Evolutionary conservation across 1,284 basidiomycete species (phyloP), one percentile per base, ranked within the genome.

Genomic region (Phlebopus sp.): DNA sequence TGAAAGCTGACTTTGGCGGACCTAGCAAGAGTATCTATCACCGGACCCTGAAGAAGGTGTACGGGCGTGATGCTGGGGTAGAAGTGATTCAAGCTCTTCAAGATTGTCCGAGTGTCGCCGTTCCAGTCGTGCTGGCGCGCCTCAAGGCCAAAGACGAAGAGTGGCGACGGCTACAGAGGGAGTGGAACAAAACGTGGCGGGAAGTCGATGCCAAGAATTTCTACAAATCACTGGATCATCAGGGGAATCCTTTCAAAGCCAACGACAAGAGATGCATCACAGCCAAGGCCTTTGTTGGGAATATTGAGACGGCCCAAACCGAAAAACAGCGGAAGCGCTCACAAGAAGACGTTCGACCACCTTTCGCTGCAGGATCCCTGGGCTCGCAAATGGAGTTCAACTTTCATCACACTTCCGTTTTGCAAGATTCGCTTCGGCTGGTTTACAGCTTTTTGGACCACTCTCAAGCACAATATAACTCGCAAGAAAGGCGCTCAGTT

Each of bases 151-250:
- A 97, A 70, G 92, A 97, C 66, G 94, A 98, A 56, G 97, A 99
- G 66, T 99, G 97, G 97, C 87, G 92, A 66, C 79, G 90, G 30
- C 86, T 90, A 19, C 91, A 97, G 69, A 80, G 95, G 44, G 96
- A 98, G 68, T 99, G 94, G 93, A 93, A 90, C 71, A 84, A 90
- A 53, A 94, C 95, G 18, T 99, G 97, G 97, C 80, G 94, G 48
- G 96, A 98, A 68, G 90, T 97, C 37, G 96, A 98, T 62, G 87
- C 86, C 49, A 92, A 93, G 70, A 98, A 98, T 73, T 98, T 96
- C 67, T 95, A 95, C 81, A 97, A 97, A 74, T 89, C 89, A 37
- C 81, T 98, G 49, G 97, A 99, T 66, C 93, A 97, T 64, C 95
- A 98, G 51, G 94, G 93, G 5, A 89, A 93, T 62, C 85, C 81